phyloP scores from a whole-genome alignment of 2,329 filamentous ascomycete genomes.

The Calonectria pseudoreteaudii region DNA sequence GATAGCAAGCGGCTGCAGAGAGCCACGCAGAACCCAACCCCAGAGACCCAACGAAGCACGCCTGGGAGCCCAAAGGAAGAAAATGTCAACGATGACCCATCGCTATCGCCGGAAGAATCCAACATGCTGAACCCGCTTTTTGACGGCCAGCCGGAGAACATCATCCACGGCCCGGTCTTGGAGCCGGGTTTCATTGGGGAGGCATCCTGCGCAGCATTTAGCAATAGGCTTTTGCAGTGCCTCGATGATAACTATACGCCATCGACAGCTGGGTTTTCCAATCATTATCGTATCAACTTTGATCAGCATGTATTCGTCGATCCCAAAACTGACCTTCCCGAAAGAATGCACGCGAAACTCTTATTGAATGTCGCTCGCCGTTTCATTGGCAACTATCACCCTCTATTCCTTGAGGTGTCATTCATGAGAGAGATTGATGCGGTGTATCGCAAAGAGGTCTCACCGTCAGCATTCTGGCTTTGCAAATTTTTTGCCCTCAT shows the following conservation, averaged over 20 bases:
- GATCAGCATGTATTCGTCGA: not conserved
- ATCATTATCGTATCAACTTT: slow-evolving; percentile 35
- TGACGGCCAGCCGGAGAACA: slow-evolving; percentile 36
- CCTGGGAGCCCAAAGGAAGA: slow-evolving; percentile 55
- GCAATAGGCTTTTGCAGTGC: slow-evolving; percentile 44
- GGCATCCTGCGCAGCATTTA: slow-evolving; percentile 46
- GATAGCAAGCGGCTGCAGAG: slow-evolving; percentile 16
- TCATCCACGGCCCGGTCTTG: slow-evolving; percentile 29
- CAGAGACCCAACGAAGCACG: not conserved
- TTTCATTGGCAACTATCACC: slow-evolving; percentile 48
- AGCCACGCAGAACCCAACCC: slow-evolving; percentile 42
- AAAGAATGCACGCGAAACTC: slow-evolving; percentile 46
- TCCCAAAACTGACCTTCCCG: slow-evolving; percentile 32
- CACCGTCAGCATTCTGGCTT: slow-evolving; percentile 46
- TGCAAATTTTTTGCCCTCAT: slow-evolving; percentile 59
- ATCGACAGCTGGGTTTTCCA: slow-evolving; percentile 42
- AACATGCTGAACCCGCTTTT: slow-evolving; percentile 45
- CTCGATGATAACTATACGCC: slow-evolving; percentile 43
- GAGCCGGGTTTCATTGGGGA: slow-evolving; percentile 46
- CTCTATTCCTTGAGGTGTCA: slow-evolving; percentile 49
- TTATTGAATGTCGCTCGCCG: slow-evolving; percentile 44
- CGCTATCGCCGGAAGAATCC: slow-evolving; percentile 41
- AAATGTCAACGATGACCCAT: slow-evolving; percentile 37
- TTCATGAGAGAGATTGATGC: slow-evolving; percentile 52
- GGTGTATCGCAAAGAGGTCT: slow-evolving; percentile 48